Evolutionary conservation across 2,329 filamentous ascomycete species (phyloP).

Genomic region (Clonostachys rhizophaga): DNA sequence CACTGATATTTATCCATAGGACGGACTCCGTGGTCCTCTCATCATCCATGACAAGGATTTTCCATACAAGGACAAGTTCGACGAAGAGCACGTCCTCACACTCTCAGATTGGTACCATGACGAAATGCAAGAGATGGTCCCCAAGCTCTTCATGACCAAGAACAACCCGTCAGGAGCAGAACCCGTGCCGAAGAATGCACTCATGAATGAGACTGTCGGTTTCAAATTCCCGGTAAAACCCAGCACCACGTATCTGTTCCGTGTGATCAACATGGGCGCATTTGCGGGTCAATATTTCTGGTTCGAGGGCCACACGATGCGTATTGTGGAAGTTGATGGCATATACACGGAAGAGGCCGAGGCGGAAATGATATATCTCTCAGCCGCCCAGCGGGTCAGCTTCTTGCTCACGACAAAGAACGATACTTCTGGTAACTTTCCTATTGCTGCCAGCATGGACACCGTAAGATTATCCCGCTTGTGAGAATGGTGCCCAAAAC

Average conservation of each 20-base stretch:
- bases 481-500: neutral
- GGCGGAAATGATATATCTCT: conserved; percentile 60
- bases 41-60: conserved; percentile 58
- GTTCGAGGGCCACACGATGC: conserved; percentile 63
- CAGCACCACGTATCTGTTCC: conserved; percentile 54
- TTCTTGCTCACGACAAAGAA: conserved; percentile 61
- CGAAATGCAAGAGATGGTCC: conserved; percentile 39
- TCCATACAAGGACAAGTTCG: conserved; percentile 51
- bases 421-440: conserved; percentile 56
- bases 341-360: conserved; percentile 58
- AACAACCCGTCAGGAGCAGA: conserved; percentile 53
- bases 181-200: conserved; percentile 61
- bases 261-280: conserved; percentile 56
- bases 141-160: conserved; percentile 41
- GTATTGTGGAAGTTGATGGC: conserved; percentile 69
- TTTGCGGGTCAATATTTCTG: conserved; percentile 64
- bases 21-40: conserved; percentile 61
- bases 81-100: conserved; percentile 59
- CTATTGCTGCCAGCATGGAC: conserved; percentile 67
- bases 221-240: conserved; percentile 55
- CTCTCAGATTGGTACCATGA: conserved; percentile 71
- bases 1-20: conserved; percentile 14
- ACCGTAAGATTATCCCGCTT: conserved; percentile 31
- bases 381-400: conserved; percentile 62
- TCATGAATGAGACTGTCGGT: conserved; percentile 68